Percentiles rank a stretch among this genome's conserved stretches.
These are phyloP conservation scores for Stagonosporopsis tanaceti DNA, from an alignment of 2,329 filamentous ascomycete species.

Conservation along the genomic window DNA sequence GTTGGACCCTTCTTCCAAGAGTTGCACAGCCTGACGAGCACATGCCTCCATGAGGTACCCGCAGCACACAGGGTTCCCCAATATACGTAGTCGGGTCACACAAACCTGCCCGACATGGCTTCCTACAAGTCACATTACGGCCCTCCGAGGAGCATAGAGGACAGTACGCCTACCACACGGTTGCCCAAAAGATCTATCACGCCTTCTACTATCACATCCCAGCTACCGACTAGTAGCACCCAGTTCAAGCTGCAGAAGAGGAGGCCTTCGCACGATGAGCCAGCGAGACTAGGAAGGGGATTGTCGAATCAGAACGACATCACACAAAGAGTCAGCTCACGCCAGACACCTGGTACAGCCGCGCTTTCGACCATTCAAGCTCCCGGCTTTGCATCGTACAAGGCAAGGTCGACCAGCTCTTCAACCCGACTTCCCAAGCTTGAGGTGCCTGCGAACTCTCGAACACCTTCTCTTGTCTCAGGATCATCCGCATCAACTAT, in stretches of 20 bases:
- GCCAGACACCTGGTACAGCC: constrained; percentile 34
- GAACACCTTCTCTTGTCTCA: constrained; percentile 59
- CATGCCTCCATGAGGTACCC: constrained; percentile 53
- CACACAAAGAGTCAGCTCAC: constrained; percentile 29
- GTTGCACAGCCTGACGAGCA: constrained; percentile 37
- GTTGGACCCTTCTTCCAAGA: constrained; percentile 26
- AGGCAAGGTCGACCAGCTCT: constrained; percentile 35
- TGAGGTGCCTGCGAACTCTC: constrained; percentile 45
- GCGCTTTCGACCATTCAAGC: constrained; percentile 31
- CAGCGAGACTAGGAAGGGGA: constrained; percentile 26
- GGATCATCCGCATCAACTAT: constrained; percentile 57
- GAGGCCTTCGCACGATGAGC: constrained; percentile 45
- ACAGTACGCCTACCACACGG: constrained; percentile 43
- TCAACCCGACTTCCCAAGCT: constrained; percentile 47
- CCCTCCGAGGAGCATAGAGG: constrained; percentile 45
- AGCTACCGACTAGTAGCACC: constrained; percentile 33
- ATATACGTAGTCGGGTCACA: constrained; percentile 47
- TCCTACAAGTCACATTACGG: constrained; percentile 51
- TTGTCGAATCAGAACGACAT: constrained; percentile 31
- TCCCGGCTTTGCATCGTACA: constrained; percentile 26
- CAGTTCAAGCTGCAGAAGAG: constrained; percentile 49
- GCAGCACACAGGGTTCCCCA: constrained; percentile 43
- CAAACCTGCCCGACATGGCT: constrained; percentile 50
- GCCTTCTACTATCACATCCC: constrained; percentile 40
- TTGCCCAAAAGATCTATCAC: constrained; percentile 49